Evolutionary conservation across 495 filamentous ascomycete species (phyloP).

Genomic region (Lophiostoma macrostomum): DNA sequence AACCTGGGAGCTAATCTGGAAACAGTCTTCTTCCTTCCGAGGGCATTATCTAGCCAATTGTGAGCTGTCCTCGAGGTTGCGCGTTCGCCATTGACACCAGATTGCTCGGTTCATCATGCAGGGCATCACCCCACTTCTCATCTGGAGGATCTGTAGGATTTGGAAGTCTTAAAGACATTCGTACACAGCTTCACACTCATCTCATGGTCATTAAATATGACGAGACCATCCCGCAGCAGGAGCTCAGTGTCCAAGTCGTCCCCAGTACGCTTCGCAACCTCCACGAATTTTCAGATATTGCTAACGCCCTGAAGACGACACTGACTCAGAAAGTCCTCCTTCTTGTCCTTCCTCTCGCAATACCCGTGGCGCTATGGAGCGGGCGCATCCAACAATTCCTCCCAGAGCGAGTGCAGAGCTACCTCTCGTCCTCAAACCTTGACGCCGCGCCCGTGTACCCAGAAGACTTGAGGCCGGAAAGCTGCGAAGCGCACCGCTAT

Average conservation of each 20-base stretch:
- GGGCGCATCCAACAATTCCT: constrained; percentile 1
- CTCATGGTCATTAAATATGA: no score
- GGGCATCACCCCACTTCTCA: no score
- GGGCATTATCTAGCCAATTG: constrained; percentile 4
- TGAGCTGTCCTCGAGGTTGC: not conserved
- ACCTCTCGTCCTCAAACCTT: not conserved
- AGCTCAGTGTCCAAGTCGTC: no score
- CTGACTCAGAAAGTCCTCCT: not conserved
- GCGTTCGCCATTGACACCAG: not conserved
- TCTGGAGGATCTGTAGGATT: no score
- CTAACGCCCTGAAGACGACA: no score
- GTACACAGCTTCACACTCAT: no score
- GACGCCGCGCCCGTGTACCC: not conserved
- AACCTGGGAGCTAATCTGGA: constrained; percentile 10
- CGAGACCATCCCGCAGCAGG: no score
- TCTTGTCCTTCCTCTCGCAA: constrained; percentile 12
- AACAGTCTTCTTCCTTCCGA: not conserved
- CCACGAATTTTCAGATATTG: not conserved
- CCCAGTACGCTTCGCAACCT: not conserved
- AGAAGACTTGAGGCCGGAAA: not conserved
- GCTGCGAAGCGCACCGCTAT: constrained; percentile 36
- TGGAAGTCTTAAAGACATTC: no score
- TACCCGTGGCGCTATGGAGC: constrained; percentile 3
- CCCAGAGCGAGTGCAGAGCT: constrained; percentile 6
- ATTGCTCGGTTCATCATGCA: no score